Base-by-base conservation (phyloP, 495 filamentous ascomycete genomes). In the Penicillium desertorum region DNA sequence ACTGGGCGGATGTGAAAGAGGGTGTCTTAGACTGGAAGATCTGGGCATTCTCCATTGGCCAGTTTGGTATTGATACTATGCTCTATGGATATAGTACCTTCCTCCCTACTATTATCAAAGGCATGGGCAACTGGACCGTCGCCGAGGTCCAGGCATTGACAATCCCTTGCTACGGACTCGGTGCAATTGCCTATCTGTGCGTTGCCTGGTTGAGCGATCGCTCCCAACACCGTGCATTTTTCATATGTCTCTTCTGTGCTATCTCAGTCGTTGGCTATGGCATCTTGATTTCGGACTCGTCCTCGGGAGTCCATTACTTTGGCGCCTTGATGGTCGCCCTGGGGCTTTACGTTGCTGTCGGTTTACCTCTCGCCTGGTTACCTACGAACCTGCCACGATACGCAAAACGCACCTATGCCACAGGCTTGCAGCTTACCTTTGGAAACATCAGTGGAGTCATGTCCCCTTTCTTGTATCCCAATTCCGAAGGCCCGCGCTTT, bases 11-110 rank as follows among this genome's bases (percentile, higher is more conserved):
- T 60, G 78, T 84, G 43, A 70, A 70, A 56, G 70, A 74, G 25
- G 76, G 74, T 4, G 56, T 85, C 5, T 62, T 71, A 46, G 86
- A 89, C 65, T 87, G 84, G 84, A 87, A 87, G 69, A 82, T 88
- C 34, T 87, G 80, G 56, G 70, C 74, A 16, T 90, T 90, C 67
- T 87, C 82, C 60, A 70, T 84, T 43, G 87, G 70, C 4, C 70
- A 89, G 64, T 90, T 90, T 58, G 85, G 87, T 2, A 73, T 77
- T 11, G 86, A 87, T 62, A 89, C 83, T 9, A 86, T 91, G 82
- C 77, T 91, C 1, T 92, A 92, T 66, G 87, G 87, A 4, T 92
- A 83, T 69, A 84, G 81, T 58, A 90, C 86, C 1, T 92, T 92
- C 62, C 74, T 91, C 4, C 88, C 89, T 0, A 92, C 87, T 22